Base-by-base conservation (phyloP, 2,329 filamentous ascomycete species). In the Aspergillus sp. region DNA sequence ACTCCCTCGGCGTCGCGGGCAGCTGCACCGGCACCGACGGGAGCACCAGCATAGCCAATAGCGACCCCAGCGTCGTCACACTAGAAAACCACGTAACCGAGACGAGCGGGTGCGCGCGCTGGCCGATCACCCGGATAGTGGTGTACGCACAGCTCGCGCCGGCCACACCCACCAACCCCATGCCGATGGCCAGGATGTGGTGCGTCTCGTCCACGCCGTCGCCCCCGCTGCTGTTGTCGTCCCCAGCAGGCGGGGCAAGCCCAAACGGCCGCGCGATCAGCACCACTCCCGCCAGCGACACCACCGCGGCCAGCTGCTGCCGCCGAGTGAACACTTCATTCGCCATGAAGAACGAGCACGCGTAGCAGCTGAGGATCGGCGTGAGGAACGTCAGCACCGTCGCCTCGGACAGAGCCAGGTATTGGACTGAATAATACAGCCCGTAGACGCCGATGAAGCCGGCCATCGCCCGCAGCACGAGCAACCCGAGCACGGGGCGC, bases 381-480 rank as follows among this genome's bases (percentile, higher is more conserved):
- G 88, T 83, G 5, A 96, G 79, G 66, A 96, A 96, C 8, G 90
- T 94, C 49, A 96, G 87, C 32, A 96, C 91, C 0, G 89, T 94
- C 2, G 91, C 90, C 67, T 96, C 91, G 14, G 90, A 88, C 2
- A 96, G 79, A 0, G 90, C 89, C 3, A 96, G 81, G 62, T 95
- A 95, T 65, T 89, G 81, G 52, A 89, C 73, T 7, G 83, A 86
- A 62, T 85, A 85, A 61, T 86, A 95, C 73, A 94, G 82, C 33
- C 88, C 88, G 67, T 86, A 92, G 3, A 95, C 86, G 10, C 89
- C 90, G 66, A 90, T 88, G 70, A 87, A 86, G 11, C 90, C 91
- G 26, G 79, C 79, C 2, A 88, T 68, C 0, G 89, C 89, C 62
- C 91, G 79, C 9, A 82, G 70, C 1, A 89, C 68, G 3, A 96